Evolutionary conservation across 2,329 filamentous ascomycete genomes (phyloP).

Genomic region (Herpotrichia juniperi): DNA sequence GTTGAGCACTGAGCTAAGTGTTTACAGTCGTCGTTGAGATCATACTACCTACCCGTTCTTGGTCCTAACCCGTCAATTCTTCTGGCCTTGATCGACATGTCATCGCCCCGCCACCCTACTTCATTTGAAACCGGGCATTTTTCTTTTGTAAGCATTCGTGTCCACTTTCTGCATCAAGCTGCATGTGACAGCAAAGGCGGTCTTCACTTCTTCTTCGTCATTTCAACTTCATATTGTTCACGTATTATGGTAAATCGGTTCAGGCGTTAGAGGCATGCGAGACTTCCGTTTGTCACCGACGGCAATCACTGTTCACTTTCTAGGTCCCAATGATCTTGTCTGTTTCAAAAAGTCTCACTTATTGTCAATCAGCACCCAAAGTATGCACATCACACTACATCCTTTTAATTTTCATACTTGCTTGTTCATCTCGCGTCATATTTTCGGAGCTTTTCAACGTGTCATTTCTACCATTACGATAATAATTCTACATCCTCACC

Average conservation of each 20-base stretch:
- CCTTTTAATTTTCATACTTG: neutral
- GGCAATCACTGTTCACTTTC: neutral
- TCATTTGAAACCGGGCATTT: neutral
- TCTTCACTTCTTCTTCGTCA: neutral
- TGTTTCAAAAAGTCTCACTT: slow-evolving; percentile 1
- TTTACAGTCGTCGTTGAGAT: slow-evolving; percentile 2
- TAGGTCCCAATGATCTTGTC: slow-evolving; percentile 3
- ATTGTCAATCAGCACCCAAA: neutral
- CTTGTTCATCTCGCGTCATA: neutral
- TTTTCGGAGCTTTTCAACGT: neutral
- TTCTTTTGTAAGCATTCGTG: neutral
- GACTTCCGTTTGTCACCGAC: neutral
- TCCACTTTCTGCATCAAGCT: neutral
- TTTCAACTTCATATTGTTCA: neutral
- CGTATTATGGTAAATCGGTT: neutral
- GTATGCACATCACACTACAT: neutral
- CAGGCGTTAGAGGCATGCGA: neutral
- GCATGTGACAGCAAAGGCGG: neutral
- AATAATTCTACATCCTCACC: slow-evolving; percentile 7
- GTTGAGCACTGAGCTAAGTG: neutral
- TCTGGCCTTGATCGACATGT: neutral
- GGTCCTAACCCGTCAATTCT: neutral
- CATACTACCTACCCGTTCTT: neutral
- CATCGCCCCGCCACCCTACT: too few relatives aligned
- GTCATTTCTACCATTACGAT: slow-evolving; percentile 5